Evolutionary conservation across 2,329 filamentous ascomycete species (phyloP), one percentile per base, ranked within the genome.

Genomic region (Microcyclospora tardicrescens): DNA sequence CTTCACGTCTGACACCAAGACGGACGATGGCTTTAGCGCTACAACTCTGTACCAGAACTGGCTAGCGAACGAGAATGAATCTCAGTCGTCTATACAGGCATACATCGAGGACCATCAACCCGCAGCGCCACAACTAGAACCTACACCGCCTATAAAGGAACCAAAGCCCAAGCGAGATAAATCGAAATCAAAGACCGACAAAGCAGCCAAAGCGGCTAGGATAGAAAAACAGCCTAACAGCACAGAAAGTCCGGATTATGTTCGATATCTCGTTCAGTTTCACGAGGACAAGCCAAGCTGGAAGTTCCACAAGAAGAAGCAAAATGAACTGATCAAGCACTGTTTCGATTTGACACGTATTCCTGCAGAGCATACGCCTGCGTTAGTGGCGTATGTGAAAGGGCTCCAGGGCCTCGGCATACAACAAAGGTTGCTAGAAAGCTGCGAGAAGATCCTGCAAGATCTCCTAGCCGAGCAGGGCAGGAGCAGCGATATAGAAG

Each of bases 261-360:
- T 93, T 12, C 69, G 75, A 38, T 95, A 95, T 58, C 72, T 95
- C 33, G 70, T 70, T 34, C 76, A 79, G 56, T 94, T 86, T 71
- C 71, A 83, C 61, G 72, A 71, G 39, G 72, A 77, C 43, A 77
- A 77, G 41, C 66, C 71, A 9, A 69, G 68, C 50, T 96, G 89
- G 89, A 95, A 94, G 61, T 96, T 95, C 68, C 93, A 93, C 67
- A 95, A 95, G 65, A 87, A 85, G 51, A 77, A 85, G 56, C 87
- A 95, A 61, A 84, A 79, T 38, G 76, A 84, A 50, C 68, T 95
- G 10, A 74, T 95, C 56, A 89, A 91, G 60, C 78, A 93, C 65
- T 64, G 82, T 34, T 84, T 93, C 57, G 77, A 83, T 49, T 64
- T 77, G 47, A 73, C 77, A 50, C 72, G 74, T 33, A 73, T 95